Conservation (phyloP, 2,329 filamentous ascomycete genomes). For the Mollisia scopiformis region DNA sequence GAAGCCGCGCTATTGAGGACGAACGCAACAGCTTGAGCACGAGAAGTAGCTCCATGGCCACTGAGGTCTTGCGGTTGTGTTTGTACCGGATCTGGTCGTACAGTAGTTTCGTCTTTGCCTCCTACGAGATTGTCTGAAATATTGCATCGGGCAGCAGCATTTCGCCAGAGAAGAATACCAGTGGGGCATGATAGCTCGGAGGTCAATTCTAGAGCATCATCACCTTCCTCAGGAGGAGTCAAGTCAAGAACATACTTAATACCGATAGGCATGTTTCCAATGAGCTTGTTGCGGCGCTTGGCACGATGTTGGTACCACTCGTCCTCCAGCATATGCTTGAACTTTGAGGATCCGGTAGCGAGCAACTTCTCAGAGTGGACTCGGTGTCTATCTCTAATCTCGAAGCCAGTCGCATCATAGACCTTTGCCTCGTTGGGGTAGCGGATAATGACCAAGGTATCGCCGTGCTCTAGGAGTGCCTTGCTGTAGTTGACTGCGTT, state of each 20-base stretch:
- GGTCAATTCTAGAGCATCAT: slow-evolving; percentile 62
- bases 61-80: background rate
- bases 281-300: slow-evolving; percentile 39
- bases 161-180: slow-evolving; percentile 59
- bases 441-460: slow-evolving; percentile 48
- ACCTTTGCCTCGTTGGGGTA: slow-evolving; percentile 36
- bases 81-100: background rate
- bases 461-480: slow-evolving; percentile 37
- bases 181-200: slow-evolving; percentile 60
- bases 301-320: slow-evolving; percentile 44
- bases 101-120: slow-evolving; percentile 48
- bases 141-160: slow-evolving; percentile 39
- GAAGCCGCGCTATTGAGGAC: background rate
- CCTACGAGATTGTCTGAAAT: slow-evolving; percentile 45
- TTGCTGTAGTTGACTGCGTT: slow-evolving; percentile 24
- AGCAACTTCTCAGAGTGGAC: slow-evolving; percentile 52
- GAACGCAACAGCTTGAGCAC: background rate
- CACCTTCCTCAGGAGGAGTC: slow-evolving; percentile 63
- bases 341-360: slow-evolving; percentile 49
- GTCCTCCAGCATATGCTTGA: slow-evolving; percentile 48
- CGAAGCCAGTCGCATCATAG: slow-evolving; percentile 29
- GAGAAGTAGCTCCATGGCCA: background rate
- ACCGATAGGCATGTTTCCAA: slow-evolving; percentile 39
- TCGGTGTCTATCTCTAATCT: slow-evolving; percentile 41
- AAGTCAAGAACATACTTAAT: slow-evolving; percentile 65